Conservation (phyloP, 371 early-diverging fungal genomes). For the Rhizomucor pusillus region DNA sequence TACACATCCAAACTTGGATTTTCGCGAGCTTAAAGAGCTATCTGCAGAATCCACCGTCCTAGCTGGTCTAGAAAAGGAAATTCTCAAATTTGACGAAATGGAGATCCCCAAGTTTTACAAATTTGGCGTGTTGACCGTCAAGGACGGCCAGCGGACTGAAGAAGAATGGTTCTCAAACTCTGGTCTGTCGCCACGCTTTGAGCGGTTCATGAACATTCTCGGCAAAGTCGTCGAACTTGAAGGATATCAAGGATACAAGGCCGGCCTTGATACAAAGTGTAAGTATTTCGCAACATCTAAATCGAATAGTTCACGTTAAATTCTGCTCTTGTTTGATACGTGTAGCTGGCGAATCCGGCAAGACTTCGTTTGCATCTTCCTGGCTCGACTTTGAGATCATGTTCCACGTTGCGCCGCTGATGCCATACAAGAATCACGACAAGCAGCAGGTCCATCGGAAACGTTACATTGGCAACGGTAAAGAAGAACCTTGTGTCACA, state of each 20-base stretch:
- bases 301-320: no score
- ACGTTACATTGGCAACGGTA: constrained; percentile 83
- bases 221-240: constrained; percentile 71
- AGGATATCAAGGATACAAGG: constrained; percentile 79
- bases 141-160: constrained; percentile 67
- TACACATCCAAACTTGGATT: constrained; percentile 27
- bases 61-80: constrained; percentile 55
- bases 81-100: constrained; percentile 56
- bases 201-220: constrained; percentile 67
- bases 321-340: constrained; percentile 1
- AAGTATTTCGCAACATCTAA: constrained; percentile 14
- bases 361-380: constrained; percentile 69
- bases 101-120: constrained; percentile 74
- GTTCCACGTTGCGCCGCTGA: constrained; percentile 82
- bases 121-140: constrained; percentile 74
- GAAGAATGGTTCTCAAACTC: constrained; percentile 76
- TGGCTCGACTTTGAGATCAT: constrained; percentile 84
- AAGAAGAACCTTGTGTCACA: background rate
- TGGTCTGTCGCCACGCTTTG: constrained; percentile 54
- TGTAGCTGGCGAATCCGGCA: constrained; percentile 68
- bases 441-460: constrained; percentile 81
- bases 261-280: constrained; percentile 81
- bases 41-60: constrained; percentile 42
- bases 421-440: constrained; percentile 70
- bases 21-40: constrained; percentile 33